phyloP scores from a whole-genome alignment of 1,284 basidiomycete species.

The Pulveroboletus sp. region DNA sequence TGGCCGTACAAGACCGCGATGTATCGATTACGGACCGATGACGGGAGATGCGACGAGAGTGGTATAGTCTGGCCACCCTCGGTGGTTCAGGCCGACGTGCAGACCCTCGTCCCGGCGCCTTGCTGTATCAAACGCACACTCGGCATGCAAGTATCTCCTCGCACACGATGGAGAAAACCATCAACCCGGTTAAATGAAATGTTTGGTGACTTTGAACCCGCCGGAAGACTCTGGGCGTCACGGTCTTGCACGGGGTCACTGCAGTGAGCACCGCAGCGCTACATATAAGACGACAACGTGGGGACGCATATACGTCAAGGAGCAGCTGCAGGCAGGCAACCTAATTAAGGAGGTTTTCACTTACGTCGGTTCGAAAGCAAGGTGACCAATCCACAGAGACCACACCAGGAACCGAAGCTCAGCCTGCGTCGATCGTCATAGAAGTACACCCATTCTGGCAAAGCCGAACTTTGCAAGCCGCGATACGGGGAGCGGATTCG shows the following conservation, averaged over 20 bases:
- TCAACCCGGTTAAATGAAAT: conserved; percentile 9
- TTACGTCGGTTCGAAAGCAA: conserved; percentile 19
- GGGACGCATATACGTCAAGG: conserved; percentile 30
- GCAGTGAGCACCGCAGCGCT: not conserved
- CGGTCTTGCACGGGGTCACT: too few species aligned
- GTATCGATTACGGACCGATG: conserved; percentile 17
- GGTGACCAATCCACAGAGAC: conserved; percentile 10
- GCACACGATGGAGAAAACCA: conserved; percentile 6
- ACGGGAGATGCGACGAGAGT: not conserved
- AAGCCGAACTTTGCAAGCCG: conserved; percentile 13
- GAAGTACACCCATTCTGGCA: conserved; percentile 24
- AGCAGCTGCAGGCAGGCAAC: not conserved
- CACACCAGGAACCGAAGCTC: conserved; percentile 32
- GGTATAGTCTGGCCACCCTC: not conserved
- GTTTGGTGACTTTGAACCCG: conserved; percentile 2
- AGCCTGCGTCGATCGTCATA: conserved; percentile 30
- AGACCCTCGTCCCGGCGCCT: conserved; percentile 18
- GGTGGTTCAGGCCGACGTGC: too few species aligned
- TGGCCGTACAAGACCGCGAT: conserved; percentile 25
- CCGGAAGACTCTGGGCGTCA: too few species aligned
- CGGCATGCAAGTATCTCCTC: conserved; percentile 8
- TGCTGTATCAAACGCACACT: conserved; percentile 6
- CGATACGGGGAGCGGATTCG: conserved; percentile 11
- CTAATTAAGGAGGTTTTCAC: conserved; percentile 9
- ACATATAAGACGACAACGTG: conserved; percentile 23